These are phyloP conservation scores for Bipolaris zeicola DNA, from an alignment of 2,329 filamentous ascomycete species.

Conservation along the genomic window DNA sequence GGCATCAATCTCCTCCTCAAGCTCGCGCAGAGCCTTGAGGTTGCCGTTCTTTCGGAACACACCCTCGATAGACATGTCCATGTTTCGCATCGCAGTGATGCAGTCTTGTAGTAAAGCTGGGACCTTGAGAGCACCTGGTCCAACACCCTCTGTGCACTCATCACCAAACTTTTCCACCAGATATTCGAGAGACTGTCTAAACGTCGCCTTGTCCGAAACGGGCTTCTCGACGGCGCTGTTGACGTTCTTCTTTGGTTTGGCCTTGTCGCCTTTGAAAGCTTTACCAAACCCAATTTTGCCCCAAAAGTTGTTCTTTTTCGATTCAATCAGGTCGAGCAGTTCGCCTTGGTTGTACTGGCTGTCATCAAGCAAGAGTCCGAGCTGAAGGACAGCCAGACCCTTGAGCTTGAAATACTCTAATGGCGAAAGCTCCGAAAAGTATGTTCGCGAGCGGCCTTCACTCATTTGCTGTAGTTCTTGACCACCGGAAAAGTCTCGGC, in stretches of 20 bases:
- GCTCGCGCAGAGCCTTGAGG: constrained; percentile 88
- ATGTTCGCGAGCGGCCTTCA: constrained; percentile 70
- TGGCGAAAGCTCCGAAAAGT: constrained; percentile 94
- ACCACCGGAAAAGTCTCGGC: constrained; percentile 68
- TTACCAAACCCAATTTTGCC: constrained; percentile 97
- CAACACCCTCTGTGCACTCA: constrained; percentile 96
- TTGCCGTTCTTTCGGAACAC: constrained; percentile 99
- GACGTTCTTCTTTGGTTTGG: constrained; percentile 78
- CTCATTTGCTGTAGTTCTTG: constrained; percentile 57
- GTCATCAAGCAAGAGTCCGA: constrained; percentile 91
- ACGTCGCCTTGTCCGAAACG: constrained; percentile 73
- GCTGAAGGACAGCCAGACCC: constrained; percentile 90
- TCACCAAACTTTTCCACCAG: constrained; percentile 93
- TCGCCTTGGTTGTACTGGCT: constrained; percentile 93
- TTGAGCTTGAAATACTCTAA: constrained; percentile 97
- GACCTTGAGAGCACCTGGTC: constrained; percentile 85
- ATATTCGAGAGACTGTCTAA: constrained; percentile 84
- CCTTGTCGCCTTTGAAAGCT: constrained; percentile 60
- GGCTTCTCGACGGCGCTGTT: constrained; percentile 41
- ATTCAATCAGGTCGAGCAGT: constrained; percentile 88
- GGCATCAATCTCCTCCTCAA: constrained; percentile 83
- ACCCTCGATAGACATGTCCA: constrained; percentile 98
- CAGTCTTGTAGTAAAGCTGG: constrained; percentile 95
- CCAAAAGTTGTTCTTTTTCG: constrained; percentile 93
- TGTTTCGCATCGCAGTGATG: constrained; percentile 92